Conservation (phyloP, 345 rosid species). For the Eucalyptus caleyi region DNA sequence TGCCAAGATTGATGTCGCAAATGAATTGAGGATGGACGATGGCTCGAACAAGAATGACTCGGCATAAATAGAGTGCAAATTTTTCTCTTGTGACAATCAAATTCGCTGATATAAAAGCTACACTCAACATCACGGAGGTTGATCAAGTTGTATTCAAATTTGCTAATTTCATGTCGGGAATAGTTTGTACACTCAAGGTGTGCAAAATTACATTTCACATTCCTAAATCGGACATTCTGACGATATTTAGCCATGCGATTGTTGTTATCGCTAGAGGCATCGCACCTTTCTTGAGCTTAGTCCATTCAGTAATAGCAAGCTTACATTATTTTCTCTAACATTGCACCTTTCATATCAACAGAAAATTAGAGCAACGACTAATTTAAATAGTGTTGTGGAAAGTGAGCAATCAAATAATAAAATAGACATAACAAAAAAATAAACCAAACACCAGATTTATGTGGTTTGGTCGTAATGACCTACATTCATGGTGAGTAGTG, state of each 20-base stretch:
- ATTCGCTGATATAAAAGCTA: not conserved
- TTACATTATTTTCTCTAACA: too few species aligned
- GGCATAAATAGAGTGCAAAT: not conserved
- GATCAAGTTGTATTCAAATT: not conserved
- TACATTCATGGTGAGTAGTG: too few species aligned
- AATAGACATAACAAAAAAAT: too few species aligned
- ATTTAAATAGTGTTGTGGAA: too few species aligned
- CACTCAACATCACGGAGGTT: not conserved
- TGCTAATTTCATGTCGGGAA: not conserved
- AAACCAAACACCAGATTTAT: rapidly evolving
- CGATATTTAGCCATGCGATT: not conserved
- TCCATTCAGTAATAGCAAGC: too few species aligned
- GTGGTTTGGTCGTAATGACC: too few species aligned
- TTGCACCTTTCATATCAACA: too few species aligned
- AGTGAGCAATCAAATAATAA: too few species aligned
- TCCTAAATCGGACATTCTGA: not conserved
- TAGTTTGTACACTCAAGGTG: not conserved
- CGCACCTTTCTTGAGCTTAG: too few species aligned
- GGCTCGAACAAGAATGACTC: not conserved
- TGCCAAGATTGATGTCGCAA: not conserved
- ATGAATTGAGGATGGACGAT: not conserved
- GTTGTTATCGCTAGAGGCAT: not conserved
- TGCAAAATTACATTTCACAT: not conserved
- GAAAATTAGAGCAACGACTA: too few species aligned
- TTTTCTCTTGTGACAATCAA: not conserved